A percentile compares a stretch with the other conserved stretches of the same genome.
phyloP scores from a whole-genome alignment of 331 rosid genomes.

The Quercus tomentella region DNA sequence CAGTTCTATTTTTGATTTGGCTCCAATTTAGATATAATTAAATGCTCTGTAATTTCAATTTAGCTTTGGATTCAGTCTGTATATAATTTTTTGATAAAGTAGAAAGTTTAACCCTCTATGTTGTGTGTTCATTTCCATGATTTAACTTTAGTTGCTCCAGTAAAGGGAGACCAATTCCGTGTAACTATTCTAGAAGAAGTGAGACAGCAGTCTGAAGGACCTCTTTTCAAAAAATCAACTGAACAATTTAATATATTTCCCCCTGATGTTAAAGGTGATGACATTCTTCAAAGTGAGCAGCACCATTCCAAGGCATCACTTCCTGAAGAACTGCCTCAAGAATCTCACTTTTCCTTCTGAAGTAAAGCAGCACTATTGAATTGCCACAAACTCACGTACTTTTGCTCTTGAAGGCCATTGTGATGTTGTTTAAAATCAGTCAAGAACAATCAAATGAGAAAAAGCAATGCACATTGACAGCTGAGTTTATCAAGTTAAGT shows the following conservation, averaged over 20 bases:
- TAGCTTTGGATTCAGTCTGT: not conserved
- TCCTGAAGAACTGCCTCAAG: not conserved
- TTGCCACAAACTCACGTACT: not conserved
- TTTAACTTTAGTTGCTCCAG: slow-evolving; percentile 18
- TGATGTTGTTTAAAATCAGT: not conserved
- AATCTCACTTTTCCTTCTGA: not conserved
- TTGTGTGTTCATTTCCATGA: slow-evolving; percentile 1
- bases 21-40: not conserved
- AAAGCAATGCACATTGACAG: not conserved
- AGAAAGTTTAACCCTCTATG: not conserved
- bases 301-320: slow-evolving; percentile 3
- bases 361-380: not conserved
- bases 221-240: not conserved
- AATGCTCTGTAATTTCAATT: not conserved
- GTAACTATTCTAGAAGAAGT: not conserved
- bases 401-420: not conserved
- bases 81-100: too few species aligned
- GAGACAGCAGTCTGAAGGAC: not conserved
- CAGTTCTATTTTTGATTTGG: not conserved
- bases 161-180: slow-evolving; percentile 6
- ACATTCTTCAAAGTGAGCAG: slow-evolving; percentile 12
- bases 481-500: slow-evolving; percentile 27
- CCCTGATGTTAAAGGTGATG: slow-evolving; percentile 13
- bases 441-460: not conserved
- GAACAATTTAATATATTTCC: not conserved